Evolutionary conservation across 2,329 filamentous ascomycete genomes (phyloP), one percentile per base, ranked within the genome.

Genomic region (Rasamsonia emersonii): DNA sequence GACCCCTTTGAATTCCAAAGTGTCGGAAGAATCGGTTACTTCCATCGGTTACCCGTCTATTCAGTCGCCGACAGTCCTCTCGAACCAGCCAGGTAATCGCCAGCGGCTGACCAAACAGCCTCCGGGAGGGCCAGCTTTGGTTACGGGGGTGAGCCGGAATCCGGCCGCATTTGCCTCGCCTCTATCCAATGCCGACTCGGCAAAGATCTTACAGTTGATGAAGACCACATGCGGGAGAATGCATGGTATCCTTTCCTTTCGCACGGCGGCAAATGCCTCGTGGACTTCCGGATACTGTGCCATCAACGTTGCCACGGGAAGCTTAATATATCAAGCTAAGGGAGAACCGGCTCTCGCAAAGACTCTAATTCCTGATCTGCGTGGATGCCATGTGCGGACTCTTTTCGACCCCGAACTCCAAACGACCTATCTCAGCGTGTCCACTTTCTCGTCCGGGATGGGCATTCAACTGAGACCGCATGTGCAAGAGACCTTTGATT

Each of bases 241-340:
- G 65, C 65, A 68, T 45, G 65, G 65, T 16, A 67, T 69, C 30
- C 56, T 69, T n/a, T 69, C 62, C 23, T 69, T 68, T 45, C 57
- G 65, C 29, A 60, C 55, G 8, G 50, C 62, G 15, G 51, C 56
- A 16, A 59, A 54, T 17, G 52, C 52, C 21, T 47, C 63, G 26
- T 69, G 65, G 65, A 62, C 62, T 21, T 67, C 64, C 8, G 65
- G 65, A 18, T 68, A 68, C 38, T 69, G 65, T 46, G 64, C 65
- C 11, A 68, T 69, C 38, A 68, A 69, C 39, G 65, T 68, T 33
- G 62, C 64, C 17, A 62, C 61, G 6, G 65, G 65, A 24, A 67
- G 63, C 44, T 44, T 69, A 18, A 67, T 69, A 20, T 68, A 67
- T 37, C 65, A 68, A 42, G 62, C 63, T 3, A 68, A 68, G 42